Conservation (phyloP, 2,329 filamentous ascomycete genomes). For the Neobulgaria alba region DNA sequence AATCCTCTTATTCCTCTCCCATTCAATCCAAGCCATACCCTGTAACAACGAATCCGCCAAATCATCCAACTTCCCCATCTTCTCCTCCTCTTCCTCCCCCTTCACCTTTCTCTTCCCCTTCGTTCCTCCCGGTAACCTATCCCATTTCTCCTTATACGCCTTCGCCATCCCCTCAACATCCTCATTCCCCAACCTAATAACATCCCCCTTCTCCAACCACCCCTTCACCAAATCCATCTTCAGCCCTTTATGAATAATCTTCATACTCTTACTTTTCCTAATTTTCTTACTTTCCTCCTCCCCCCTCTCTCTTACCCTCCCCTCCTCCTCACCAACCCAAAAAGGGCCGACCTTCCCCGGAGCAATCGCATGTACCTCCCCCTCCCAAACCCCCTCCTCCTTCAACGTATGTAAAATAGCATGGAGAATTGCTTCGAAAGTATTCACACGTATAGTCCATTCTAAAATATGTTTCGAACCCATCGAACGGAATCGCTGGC, state of each 20-base stretch:
- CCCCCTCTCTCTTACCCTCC: conserved; percentile 10
- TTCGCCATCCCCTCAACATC: conserved; percentile 31
- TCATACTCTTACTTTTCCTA: conserved; percentile 15
- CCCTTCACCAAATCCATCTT: conserved; percentile 51
- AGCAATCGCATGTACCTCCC: conserved; percentile 40
- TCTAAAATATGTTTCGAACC: conserved; percentile 59
- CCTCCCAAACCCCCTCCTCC: conserved; percentile 34
- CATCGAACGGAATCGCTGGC: conserved; percentile 53
- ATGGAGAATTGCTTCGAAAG: conserved; percentile 75
- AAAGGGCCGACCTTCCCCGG: conserved; percentile 48
- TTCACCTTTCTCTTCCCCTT: conserved; percentile 25
- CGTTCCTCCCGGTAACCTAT: conserved; percentile 17
- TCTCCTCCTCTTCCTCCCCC: conserved; percentile 24
- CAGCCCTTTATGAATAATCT: conserved; percentile 22
- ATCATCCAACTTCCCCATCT: conserved; percentile 63
- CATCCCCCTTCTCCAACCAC: conserved; percentile 37
- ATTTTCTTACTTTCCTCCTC: conserved; percentile 11
- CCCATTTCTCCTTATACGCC: conserved; percentile 30
- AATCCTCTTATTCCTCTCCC: conserved; percentile 52
- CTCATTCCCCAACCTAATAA: conserved; percentile 26
- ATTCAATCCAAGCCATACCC: conserved; percentile 66
- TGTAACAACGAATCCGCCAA: conserved; percentile 73
- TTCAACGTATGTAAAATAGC: conserved; percentile 53
- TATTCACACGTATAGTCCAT: conserved; percentile 77
- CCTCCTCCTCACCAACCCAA: conserved; percentile 36